Conservation (phyloP, 139 green algal species). For the Volvox africanus region DNA sequence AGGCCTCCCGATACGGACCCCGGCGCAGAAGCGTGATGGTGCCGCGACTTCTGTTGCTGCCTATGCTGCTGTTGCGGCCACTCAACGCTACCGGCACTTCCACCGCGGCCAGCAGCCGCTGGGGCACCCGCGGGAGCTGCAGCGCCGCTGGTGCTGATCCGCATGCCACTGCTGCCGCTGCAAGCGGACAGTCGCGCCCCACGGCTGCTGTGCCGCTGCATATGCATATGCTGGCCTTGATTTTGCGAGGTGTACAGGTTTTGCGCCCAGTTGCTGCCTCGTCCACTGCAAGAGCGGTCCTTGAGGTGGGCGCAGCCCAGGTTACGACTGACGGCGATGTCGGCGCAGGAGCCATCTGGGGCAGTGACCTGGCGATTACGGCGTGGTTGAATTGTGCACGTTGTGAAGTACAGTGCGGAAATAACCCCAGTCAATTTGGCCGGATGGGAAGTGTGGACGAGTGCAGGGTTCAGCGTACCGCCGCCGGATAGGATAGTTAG, state of each 20-base stretch:
- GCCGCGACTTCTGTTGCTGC: background rate
- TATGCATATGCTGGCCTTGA: background rate
- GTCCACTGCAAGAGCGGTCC: conserved; percentile 7
- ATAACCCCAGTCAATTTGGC: too few relatives aligned
- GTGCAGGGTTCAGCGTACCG: too few relatives aligned
- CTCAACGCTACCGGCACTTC: background rate
- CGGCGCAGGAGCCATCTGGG: conserved; percentile 29
- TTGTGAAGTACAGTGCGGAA: too few relatives aligned
- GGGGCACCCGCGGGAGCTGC: background rate
- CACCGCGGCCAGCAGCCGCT: background rate
- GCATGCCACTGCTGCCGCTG: background rate
- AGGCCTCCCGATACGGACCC: background rate
- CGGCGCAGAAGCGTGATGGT: background rate
- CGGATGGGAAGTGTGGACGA: too few relatives aligned
- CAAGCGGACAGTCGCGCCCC: background rate
- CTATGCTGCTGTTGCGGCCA: background rate
- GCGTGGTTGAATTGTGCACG: background rate
- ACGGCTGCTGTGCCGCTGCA: background rate
- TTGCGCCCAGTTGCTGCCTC: background rate
- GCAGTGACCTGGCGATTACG: conserved; percentile 9
- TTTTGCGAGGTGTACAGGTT: background rate
- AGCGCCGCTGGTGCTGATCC: background rate
- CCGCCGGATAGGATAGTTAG: too few relatives aligned
- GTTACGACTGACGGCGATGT: conserved; percentile 49
- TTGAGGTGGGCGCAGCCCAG: conserved; percentile 45